Percentiles rank a stretch among this genome's conserved stretches.
phyloP scores from a whole-genome alignment of 139 green algal species.

The Tetradesmus lagerheimii region DNA sequence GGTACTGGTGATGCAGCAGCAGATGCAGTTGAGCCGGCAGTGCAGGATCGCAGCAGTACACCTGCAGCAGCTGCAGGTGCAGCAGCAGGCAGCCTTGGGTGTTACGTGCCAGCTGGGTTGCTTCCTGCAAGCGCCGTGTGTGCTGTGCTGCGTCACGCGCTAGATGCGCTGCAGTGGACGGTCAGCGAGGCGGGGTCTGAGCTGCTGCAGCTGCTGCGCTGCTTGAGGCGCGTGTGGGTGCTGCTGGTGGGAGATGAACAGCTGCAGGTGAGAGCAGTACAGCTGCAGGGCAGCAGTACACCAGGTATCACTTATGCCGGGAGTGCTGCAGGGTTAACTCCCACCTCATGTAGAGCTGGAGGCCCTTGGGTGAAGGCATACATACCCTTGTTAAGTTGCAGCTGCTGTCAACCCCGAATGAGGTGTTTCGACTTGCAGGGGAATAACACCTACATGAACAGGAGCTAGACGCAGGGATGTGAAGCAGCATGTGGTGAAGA shows the following conservation, averaged over 20 bases:
- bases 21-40: too few species aligned
- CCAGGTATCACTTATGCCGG: too few species aligned
- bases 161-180: conserved; percentile 25
- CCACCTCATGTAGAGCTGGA: too few species aligned
- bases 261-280: conserved; percentile 16
- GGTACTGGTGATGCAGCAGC: too few species aligned
- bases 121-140: conserved; percentile 26
- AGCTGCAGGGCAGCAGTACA: neutral
- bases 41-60: neutral
- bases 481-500: too few species aligned
- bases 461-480: too few species aligned
- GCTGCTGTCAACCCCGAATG: too few species aligned
- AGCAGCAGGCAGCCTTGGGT: neutral
- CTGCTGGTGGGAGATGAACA: neutral
- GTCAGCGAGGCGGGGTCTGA: neutral
- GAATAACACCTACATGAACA: too few species aligned
- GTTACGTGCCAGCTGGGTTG: neutral
- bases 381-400: too few species aligned
- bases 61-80: neutral
- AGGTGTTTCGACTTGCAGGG: neutral
- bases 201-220: conserved; percentile 34
- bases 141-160: conserved; percentile 2
- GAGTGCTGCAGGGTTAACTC: too few species aligned
- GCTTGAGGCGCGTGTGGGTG: neutral
- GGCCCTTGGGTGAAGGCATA: too few species aligned